phyloP scores from a whole-genome alignment of 306 rosid species.

The Sicyos baderoa region DNA sequence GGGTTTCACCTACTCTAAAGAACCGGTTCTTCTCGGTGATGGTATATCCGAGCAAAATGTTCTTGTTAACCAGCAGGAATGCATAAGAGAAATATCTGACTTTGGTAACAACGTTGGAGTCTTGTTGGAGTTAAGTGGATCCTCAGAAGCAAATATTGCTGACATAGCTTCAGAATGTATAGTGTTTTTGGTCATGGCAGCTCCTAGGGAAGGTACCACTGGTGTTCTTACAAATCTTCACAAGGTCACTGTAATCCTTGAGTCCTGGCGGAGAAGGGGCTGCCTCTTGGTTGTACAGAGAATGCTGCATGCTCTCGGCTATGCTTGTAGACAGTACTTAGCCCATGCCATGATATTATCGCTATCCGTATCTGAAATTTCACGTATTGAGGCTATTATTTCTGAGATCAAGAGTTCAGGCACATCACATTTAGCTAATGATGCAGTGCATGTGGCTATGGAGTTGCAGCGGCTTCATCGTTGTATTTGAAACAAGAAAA shows the following conservation, averaged over 20 bases:
- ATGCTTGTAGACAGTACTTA: conserved; percentile 76
- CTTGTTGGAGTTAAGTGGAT: conserved; percentile 64
- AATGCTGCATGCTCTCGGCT: conserved; percentile 70
- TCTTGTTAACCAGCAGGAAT: conserved; percentile 54
- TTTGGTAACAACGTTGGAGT: conserved; percentile 68
- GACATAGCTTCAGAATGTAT: conserved; percentile 80
- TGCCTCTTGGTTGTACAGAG: conserved; percentile 51
- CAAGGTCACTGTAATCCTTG: conserved; percentile 57
- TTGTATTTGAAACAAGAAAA: conserved; percentile 31
- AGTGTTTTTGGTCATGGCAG: conserved; percentile 62
- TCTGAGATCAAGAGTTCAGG: conserved; percentile 70
- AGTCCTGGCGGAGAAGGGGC: conserved; percentile 58
- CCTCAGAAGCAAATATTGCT: conserved; percentile 40
- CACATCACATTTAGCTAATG: conserved; percentile 46
- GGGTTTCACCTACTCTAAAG: conserved; percentile 44
- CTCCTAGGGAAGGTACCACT: conserved; percentile 93
- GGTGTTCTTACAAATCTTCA: conserved; percentile 77
- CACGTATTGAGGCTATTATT: conserved; percentile 59
- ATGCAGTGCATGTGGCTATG: conserved; percentile 59
- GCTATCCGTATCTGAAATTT: conserved; percentile 61
- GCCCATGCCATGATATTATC: conserved; percentile 83
- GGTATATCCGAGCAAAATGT: conserved; percentile 37
- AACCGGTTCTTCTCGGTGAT: conserved; percentile 61
- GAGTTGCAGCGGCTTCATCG: conserved; percentile 96
- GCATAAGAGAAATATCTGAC: conserved; percentile 74